Evolutionary conservation across 306 rosid genomes (phyloP), one percentile per base, ranked within the genome.

Genomic region (Hippophae tibetana): DNA sequence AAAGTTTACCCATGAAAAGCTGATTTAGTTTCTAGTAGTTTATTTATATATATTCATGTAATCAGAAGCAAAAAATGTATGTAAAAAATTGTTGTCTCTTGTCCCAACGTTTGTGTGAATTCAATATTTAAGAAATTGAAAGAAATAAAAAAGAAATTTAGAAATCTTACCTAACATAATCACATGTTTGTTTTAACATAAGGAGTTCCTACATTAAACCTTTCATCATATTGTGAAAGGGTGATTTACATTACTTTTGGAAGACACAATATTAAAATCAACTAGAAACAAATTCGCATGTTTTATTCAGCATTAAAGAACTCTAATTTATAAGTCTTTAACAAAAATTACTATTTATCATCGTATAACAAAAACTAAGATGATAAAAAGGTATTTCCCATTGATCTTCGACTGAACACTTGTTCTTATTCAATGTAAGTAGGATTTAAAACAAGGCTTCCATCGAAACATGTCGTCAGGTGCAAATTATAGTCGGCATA

Each of bases 321-420:
- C 52, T 41, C 41, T 2, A 42, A 14, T 41, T 23, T 42, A 38
- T 6, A 42, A 52, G 23, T 7, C 1, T 26, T 60, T 13, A 11
- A 45, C 6, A 46, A 47, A 60, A 42, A 52, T 56, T 43, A 26
- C 46, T 40, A 62, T 70, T 43, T 14, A 57, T 43, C 75, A 57
- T 9, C 69, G 27, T 49, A 18, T 18, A 18, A 56, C 55, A 48
- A 70, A 69, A 55, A 70, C 69, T 50, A 58, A 49, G 65, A 63
- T 63, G 65, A 70, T 53, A 63, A 57, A 43, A 43, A 64, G 62
- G n/a, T 6, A 42, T 25, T 1, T 13, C 31, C 14, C 14, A 12
- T 10, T 6, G 38, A 49, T 31, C 43, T 41, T 9, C 31, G 45
- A 40, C 45, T 13, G 13, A 48, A 42, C 25, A 51, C 49, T 6